These are phyloP conservation scores for Polytolypa hystricis DNA, from an alignment of 2,329 filamentous ascomycete genomes.

Conservation along the genomic window DNA sequence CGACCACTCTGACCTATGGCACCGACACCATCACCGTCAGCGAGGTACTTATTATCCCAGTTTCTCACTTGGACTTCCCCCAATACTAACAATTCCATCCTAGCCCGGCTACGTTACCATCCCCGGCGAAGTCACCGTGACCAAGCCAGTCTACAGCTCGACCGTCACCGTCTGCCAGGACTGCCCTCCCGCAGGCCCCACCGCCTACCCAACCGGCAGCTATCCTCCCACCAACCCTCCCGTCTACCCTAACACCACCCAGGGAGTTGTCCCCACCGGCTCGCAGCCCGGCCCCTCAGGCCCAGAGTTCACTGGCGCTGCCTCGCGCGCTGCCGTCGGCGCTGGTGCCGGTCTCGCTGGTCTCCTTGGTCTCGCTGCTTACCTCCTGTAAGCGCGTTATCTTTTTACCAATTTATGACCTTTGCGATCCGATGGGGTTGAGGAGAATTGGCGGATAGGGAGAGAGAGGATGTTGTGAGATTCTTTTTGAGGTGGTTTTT, in stretches of 20 bases:
- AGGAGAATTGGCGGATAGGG: background rate
- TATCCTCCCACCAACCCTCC: constrained; percentile 12
- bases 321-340: constrained; percentile 36
- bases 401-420: no score
- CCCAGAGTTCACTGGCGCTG: constrained; percentile 40
- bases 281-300: constrained; percentile 20
- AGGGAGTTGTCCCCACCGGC: constrained; percentile 14
- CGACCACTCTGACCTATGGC: constrained; percentile 54
- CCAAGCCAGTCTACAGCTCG: constrained; percentile 41
- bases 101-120: constrained; percentile 59
- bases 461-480: background rate
- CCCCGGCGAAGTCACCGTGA: constrained; percentile 57
- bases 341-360: constrained; percentile 42
- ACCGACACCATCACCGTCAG: constrained; percentile 59
- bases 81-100: background rate
- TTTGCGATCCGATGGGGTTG: background rate
- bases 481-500: background rate
- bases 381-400: constrained; percentile 30
- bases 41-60: constrained; percentile 41
- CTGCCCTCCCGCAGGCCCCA: no score
- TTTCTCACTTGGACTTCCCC: no score
- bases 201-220: constrained; percentile 15
- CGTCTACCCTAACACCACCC: constrained; percentile 15
- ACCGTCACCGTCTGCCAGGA: constrained; percentile 39
- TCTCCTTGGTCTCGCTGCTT: constrained; percentile 41